Base-by-base conservation (phyloP, 2,329 filamentous ascomycete species). In the Phyllosticta capitalensis region DNA sequence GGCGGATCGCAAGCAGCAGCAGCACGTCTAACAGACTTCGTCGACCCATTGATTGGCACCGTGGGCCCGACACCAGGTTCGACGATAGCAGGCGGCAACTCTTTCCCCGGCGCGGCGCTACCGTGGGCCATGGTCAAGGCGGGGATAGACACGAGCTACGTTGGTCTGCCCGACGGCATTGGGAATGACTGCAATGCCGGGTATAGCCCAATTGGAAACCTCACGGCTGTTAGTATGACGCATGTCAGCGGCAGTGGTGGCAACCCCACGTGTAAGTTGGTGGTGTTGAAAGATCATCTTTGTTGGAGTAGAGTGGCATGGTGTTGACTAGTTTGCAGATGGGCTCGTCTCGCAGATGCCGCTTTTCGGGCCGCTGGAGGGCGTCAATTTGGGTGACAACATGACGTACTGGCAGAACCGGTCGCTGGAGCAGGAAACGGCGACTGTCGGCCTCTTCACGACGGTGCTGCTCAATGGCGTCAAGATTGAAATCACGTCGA, bases 41-140 rank as follows among this genome's bases (percentile, higher is more conserved):
- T 79, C 9, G 77, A 79, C 60, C 70, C 74, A 1, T 73, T 79
- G 52, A 78, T 79, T 20, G 77, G 77, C 6, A 76, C 76, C 0
- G 76, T 78, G 63, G 76, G 77, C 7, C 74, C 74, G 0, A 74
- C 72, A 33, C 64, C 74, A 3, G 76, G 76, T 2, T 68, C 69
- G 7, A 64, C 64, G 61, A 75, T 72, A 63, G 73, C 70, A 9
- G 72, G 73, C 9, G 73, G 73, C 26, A 72, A 75, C 59, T 68
- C 72, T 12, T 75, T 75, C 51, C 71, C 74, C 4, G 73, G 73
- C 9, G 68, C 68, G 5, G 63, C 69, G 6, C 63, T 72, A 6
- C 74, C 74, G 1, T 75, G 74, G 61, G 71, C 69, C 7, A 73
- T 75, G 69, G 73, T 74, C 12, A 76, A 75, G 55, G 64, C 72